Evolutionary conservation across 768 basidiomycete species (phyloP).

Genomic region (Leccinellum albellum): DNA sequence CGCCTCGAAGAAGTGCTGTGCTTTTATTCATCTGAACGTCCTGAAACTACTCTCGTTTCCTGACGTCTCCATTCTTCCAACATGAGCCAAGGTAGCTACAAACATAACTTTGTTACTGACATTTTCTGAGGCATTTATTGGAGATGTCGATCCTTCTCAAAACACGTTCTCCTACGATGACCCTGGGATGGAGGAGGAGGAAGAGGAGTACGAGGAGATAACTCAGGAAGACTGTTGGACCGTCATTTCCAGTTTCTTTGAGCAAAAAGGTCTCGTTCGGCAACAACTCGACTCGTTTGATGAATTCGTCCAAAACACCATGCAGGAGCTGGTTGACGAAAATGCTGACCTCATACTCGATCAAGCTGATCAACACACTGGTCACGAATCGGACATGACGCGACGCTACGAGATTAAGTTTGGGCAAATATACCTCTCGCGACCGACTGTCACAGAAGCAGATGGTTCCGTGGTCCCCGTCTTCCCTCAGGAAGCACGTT

Average conservation of each 20-base stretch:
- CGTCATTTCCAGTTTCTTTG: constrained; percentile 94
- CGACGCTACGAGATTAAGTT: constrained; percentile 97
- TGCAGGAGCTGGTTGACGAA: constrained; percentile 99
- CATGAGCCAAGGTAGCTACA: constrained; percentile 33
- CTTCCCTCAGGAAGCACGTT: constrained; percentile 93
- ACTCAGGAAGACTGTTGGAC: constrained; percentile 94
- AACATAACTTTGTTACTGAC: constrained; percentile 18
- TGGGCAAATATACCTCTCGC: constrained; percentile 94
- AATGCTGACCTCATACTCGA: constrained; percentile 93
- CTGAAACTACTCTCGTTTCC: background rate
- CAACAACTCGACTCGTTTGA: constrained; percentile 99
- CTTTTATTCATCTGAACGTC: background rate
- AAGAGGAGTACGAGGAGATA: constrained; percentile 68
- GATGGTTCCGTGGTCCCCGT: constrained; percentile 92
- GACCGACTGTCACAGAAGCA: constrained; percentile 91
- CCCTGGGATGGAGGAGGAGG: constrained; percentile 50
- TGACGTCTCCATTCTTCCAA: background rate
- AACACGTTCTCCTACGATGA: constrained; percentile 56
- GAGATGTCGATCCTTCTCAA: constrained; percentile 48
- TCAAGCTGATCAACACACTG: constrained; percentile 94
- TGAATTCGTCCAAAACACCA: constrained; percentile 98
- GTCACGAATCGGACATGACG: constrained; percentile 75
- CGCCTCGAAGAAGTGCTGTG: background rate
- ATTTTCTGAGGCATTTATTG: constrained; percentile 34
- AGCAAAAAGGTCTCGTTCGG: constrained; percentile 94